phyloP scores from a whole-genome alignment of 306 rosid genomes.

The Pyrus pyrifolia region DNA sequence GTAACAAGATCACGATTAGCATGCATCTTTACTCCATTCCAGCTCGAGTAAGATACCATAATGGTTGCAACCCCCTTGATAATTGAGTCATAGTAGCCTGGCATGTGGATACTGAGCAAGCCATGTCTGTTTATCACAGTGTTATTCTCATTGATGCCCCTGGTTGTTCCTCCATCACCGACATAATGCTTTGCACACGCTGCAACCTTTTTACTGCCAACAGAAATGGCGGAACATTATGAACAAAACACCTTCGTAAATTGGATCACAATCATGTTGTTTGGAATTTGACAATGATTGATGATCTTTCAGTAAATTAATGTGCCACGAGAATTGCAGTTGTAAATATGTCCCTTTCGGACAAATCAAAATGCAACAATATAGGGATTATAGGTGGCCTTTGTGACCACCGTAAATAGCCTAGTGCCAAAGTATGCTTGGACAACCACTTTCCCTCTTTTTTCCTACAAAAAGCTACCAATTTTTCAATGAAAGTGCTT shows the following conservation, averaged over 20 bases:
- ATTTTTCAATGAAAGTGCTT: neutral
- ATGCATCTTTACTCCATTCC: conserved; percentile 44
- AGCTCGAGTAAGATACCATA: conserved; percentile 39
- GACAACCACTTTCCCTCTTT: neutral
- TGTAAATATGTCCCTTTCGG: neutral
- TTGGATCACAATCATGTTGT: no score
- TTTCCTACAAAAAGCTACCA: neutral
- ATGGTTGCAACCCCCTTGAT: conserved; percentile 30
- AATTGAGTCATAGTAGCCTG: conserved; percentile 27
- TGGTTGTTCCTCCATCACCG: conserved; percentile 38
- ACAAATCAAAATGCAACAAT: neutral
- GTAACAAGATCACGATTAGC: conserved; percentile 28
- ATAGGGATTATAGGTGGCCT: no score
- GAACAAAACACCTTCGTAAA: neutral
- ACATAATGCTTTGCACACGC: conserved; percentile 41
- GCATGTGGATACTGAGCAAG: conserved; percentile 36
- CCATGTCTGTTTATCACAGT: conserved; percentile 22
- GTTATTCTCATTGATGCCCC: conserved; percentile 35
- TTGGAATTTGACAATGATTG: no score
- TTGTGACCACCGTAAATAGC: neutral
- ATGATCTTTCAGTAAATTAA: no score
- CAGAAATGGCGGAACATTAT: neutral
- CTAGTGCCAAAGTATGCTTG: neutral
- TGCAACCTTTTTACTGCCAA: conserved; percentile 26
- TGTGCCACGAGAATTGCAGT: no score